These are phyloP conservation scores for Macaranga tanarius DNA, from an alignment of 441 rosid species.

Conservation along the genomic window DNA sequence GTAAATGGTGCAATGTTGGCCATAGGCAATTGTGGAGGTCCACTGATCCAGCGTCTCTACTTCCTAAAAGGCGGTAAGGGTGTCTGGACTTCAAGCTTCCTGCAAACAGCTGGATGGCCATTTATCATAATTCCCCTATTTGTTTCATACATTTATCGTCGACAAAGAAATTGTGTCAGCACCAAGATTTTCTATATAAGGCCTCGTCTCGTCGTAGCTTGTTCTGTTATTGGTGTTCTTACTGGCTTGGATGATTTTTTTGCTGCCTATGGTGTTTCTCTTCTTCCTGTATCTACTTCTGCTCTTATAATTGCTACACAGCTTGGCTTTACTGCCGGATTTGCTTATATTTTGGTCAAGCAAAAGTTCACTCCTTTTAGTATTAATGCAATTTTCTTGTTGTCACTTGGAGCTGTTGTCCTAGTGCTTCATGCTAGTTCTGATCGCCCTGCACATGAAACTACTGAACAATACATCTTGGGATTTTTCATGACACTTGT, in stretches of 20 bases:
- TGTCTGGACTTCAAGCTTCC: constrained; percentile 47
- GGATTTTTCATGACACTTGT: constrained; percentile 49
- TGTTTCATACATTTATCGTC: constrained; percentile 34
- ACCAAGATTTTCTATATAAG: constrained; percentile 31
- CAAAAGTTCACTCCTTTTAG: constrained; percentile 49
- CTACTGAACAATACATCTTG: constrained; percentile 26
- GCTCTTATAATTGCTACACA: constrained; percentile 50
- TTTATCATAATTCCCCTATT: constrained; percentile 37
- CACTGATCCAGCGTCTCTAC: constrained; percentile 54
- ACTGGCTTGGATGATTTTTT: constrained; percentile 49
- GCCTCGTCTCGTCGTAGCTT: constrained; percentile 36
- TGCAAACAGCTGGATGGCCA: constrained; percentile 43
- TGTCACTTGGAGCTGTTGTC: constrained; percentile 38
- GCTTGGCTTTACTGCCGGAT: constrained; percentile 49
- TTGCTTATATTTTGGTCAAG: constrained; percentile 50
- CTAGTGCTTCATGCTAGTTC: constrained; percentile 40
- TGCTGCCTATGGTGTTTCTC: constrained; percentile 46
- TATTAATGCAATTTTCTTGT: constrained; percentile 41
- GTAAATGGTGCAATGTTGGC: constrained; percentile 26
- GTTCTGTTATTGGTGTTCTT: constrained; percentile 41
- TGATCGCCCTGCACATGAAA: constrained; percentile 47
- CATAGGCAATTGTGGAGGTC: constrained; percentile 44
- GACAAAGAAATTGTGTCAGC: constrained; percentile 10
- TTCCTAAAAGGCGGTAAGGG: constrained; percentile 46
- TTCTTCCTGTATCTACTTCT: constrained; percentile 49